Conservation (phyloP, 257 asterid genomes). For the Catharanthus roseus region DNA sequence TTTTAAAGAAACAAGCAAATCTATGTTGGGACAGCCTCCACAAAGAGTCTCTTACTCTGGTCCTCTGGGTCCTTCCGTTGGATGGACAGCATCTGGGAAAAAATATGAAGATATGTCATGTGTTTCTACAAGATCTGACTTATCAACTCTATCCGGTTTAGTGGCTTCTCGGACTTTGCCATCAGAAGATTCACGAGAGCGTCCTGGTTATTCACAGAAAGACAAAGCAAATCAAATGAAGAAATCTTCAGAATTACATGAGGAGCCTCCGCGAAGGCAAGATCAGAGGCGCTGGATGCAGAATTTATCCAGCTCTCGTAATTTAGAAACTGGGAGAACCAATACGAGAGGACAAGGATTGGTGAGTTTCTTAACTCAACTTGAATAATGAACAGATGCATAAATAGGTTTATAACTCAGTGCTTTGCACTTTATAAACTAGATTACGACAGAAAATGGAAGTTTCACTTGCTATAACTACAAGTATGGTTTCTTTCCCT, state of each 20-base stretch:
- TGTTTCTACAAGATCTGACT: constrained; percentile 27
- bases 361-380: constrained; percentile 37
- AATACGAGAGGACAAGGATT: constrained; percentile 30
- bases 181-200: constrained; percentile 37
- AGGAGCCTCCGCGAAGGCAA: constrained; percentile 36
- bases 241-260: constrained; percentile 38
- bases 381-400: background rate
- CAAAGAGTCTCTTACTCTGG: constrained; percentile 54
- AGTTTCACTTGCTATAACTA: background rate
- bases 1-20: constrained; percentile 30
- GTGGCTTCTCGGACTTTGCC: constrained; percentile 45
- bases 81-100: constrained; percentile 40
- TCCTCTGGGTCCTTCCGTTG: constrained; percentile 55
- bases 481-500: background rate
- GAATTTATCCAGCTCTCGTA: constrained; percentile 34
- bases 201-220: constrained; percentile 20
- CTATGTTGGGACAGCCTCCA: constrained; percentile 26
- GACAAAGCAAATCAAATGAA: constrained; percentile 33
- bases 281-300: constrained; percentile 32
- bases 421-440: background rate
- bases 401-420: background rate
- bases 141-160: constrained; percentile 43
- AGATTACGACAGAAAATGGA: background rate
- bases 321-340: constrained; percentile 36
- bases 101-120: constrained; percentile 32